Base-by-base conservation (phyloP, 257 asterid genomes). In the Nemophila menziesii region DNA sequence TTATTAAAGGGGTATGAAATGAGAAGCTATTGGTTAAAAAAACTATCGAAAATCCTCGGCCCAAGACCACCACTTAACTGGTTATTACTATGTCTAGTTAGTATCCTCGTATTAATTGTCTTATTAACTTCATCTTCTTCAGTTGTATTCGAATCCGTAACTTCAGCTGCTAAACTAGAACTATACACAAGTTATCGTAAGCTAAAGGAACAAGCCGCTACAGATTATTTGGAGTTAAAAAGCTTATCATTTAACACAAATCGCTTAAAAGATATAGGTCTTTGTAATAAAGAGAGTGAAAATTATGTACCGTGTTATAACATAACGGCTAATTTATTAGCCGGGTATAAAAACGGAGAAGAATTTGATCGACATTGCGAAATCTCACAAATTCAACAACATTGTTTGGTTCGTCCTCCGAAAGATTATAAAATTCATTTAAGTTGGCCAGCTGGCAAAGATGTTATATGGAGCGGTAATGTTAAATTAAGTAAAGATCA, bases 341-440 rank as follows among this genome's bases (percentile, higher is more conserved):
- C 72, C 42, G 96, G 92, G 33, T 78, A 76, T 50, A 77, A 77
- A 27, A 79, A 85, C 45, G 96, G 87, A 39, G 99, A 90, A 52
- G 94, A 85, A 58, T 69, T 78, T 67, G 99, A 77, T 56, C 92
- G 96, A 33, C 99, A 79, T 48, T 85, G 99, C 77, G 92, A 85
- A 60, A 48, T 73, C 40, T 76, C 83, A 33, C 57, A 37, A 39
- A 86, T 63, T 48, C 64, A 19, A 14, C 75, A 72, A 48, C 71
- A 56, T 58, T 90, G 96, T 51, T 70, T 90, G 74, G 81, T 79
- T 64, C 92, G 94, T 14, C 83, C 96, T 12, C 96, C 96, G 0
- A 85, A 73, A 65, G 94, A 90, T 46, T 90, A 90, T 55, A 90
- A 85, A 74, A 85, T 68, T 55, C 99, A 96, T 11, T 56, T 90